phyloP scores from a whole-genome alignment of 2,329 filamentous ascomycete species.

The Alternaria sp. region DNA sequence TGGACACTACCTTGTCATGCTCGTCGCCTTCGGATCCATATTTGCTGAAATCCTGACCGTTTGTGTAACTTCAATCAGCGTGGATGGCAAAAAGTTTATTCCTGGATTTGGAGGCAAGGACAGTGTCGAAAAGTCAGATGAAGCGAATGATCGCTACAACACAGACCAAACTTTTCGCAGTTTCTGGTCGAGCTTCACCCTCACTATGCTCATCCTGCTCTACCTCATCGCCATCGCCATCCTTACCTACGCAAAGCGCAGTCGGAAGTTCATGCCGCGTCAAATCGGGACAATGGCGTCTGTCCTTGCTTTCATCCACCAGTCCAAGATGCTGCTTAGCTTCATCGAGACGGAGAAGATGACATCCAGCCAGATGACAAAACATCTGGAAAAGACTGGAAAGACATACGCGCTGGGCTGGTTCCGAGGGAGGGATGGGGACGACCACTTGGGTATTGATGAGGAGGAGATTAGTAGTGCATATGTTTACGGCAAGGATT shows the following conservation, averaged over 20 bases:
- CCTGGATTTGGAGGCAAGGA: slow-evolving; percentile 35
- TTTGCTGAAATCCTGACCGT: slow-evolving; percentile 78
- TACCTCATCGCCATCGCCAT: slow-evolving; percentile 69
- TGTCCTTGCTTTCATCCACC: slow-evolving; percentile 79
- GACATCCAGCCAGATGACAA: slow-evolving; percentile 68
- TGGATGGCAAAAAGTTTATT: slow-evolving; percentile 69
- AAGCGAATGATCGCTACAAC: slow-evolving; percentile 36
- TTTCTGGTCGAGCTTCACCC: slow-evolving; percentile 71
- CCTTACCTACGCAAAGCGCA: slow-evolving; percentile 68
- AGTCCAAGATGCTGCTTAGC: slow-evolving; percentile 79
- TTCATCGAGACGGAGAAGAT: slow-evolving; percentile 76
- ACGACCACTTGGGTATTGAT: slow-evolving; percentile 79
- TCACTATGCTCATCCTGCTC: slow-evolving; percentile 70
- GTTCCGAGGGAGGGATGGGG: slow-evolving; percentile 76
- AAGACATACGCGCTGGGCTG: slow-evolving; percentile 80
- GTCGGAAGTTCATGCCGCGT: slow-evolving; percentile 76
- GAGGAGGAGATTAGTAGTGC: slow-evolving; percentile 72
- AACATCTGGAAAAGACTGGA: slow-evolving; percentile 64
- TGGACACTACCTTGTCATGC: slow-evolving; percentile 69
- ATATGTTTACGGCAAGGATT: slow-evolving; percentile 69
- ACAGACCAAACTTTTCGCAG: slow-evolving; percentile 60
- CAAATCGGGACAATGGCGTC: slow-evolving; percentile 81
- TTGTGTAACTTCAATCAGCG: slow-evolving; percentile 70
- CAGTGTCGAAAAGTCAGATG: slow-evolving; percentile 16
- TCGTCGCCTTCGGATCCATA: slow-evolving; percentile 74